Percentiles rank a stretch among this genome's conserved stretches.
Conservation (phyloP, 305 asterid genomes). For the Vinca major region DNA sequence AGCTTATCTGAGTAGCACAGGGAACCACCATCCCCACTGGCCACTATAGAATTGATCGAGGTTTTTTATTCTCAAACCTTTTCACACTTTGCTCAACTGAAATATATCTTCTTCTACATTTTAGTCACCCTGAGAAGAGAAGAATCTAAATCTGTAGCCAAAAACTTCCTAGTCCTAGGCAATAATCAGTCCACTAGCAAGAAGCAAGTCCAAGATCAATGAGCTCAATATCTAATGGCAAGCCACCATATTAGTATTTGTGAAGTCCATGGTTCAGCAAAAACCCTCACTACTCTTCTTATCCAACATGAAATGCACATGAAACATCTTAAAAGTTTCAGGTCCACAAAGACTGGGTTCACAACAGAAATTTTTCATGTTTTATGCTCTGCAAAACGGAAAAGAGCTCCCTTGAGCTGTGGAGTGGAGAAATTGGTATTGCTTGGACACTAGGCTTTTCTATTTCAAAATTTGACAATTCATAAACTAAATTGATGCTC, state of each 20-base stretch:
- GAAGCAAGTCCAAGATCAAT: background rate
- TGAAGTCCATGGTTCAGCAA: background rate
- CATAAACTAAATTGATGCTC: background rate
- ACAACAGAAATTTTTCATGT: too few species aligned
- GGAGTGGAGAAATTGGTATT: background rate
- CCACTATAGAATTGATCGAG: background rate
- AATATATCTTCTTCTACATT: background rate
- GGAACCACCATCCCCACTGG: background rate
- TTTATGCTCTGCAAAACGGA: background rate
- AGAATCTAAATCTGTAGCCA: background rate
- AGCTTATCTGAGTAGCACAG: too few species aligned
- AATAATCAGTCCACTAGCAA: background rate
- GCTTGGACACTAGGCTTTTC: background rate
- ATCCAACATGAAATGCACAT: background rate
- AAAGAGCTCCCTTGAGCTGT: background rate
- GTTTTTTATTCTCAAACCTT: background rate
- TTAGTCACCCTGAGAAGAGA: background rate
- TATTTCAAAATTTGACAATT: background rate
- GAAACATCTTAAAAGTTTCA: too few species aligned
- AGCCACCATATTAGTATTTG: background rate
- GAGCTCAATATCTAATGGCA: background rate
- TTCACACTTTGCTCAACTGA: background rate
- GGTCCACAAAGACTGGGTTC: too few species aligned
- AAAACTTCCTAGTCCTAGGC: background rate
- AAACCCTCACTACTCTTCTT: background rate